Evolutionary conservation across 768 basidiomycete species (phyloP), one percentile per base, ranked within the genome.

Genomic region (Boletus reticuloceps): DNA sequence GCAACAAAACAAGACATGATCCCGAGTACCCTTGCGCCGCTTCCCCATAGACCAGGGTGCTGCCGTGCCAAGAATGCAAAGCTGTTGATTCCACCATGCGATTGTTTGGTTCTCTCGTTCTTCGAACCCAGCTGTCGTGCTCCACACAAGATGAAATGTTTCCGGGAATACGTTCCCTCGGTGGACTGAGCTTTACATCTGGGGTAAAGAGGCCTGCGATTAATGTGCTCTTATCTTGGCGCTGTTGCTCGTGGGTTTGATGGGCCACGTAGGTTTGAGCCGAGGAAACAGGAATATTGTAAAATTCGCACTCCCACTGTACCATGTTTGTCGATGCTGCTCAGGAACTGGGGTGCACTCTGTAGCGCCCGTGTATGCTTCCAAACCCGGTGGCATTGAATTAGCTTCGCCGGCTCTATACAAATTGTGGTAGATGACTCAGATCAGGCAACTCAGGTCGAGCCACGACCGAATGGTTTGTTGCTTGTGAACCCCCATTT

Each of bases 301-400:
- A 59, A 56, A 17, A 37, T 54, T 59, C 31, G 37, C 37, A 34
- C 50, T 50, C 61, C 54, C 56, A 56, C 57, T 52, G 34, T 29
- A 4, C 57, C 50, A 22, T 29, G 53, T 64, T 59, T 58, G 48
- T 58, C 48, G 46, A 42, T 38, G 41, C 50, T 53, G 46, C 45
- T 65, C 65, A 62, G 67, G 63, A 71, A 69, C 67, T 58, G 58
- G 68, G 69, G 68, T 69, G 34, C 60, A 31, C 61, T 58, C 54
- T 42, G 48, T 47, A 41, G 43, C 60, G 60, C 60, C 42, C 25
- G 19, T 37, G 22, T 48, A 38, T 49, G 38, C 53, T 45, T 47
- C 50, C 34, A 41, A 42, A 39, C 47, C 57, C 53, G 53, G 53
- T 42, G 32, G 49, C 29, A 29, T 52, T 49, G 56, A 38, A 45